These are phyloP conservation scores for Aspergillus tamarii DNA, from an alignment of 2,329 filamentous ascomycete genomes.

Conservation along the genomic window DNA sequence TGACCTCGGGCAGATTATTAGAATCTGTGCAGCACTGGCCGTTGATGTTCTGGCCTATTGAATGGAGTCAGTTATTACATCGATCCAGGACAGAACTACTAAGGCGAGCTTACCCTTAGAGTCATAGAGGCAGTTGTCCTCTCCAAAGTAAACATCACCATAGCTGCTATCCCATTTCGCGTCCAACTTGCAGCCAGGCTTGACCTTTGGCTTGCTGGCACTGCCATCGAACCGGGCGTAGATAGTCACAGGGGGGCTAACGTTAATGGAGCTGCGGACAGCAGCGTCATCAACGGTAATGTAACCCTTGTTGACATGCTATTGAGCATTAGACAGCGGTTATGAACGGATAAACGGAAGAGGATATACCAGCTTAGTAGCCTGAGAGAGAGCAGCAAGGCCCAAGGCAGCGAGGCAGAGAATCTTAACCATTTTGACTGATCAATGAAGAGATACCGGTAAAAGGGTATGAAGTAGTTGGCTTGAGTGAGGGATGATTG, in stretches of 20 bases:
- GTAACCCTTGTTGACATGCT: background rate
- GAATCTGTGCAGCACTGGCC: background rate
- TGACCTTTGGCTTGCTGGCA: background rate
- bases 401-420: background rate
- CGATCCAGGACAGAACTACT: accelerated
- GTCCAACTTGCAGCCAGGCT: background rate
- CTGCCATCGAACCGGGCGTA: slow-evolving; percentile 6
- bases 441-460: background rate
- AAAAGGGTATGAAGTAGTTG: background rate
- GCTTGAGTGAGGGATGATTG: background rate
- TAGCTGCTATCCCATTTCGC: background rate
- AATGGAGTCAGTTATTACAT: background rate
- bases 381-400: background rate
- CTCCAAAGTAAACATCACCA: background rate
- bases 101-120: background rate
- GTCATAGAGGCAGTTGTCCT: slow-evolving; percentile 5
- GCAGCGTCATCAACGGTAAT: background rate
- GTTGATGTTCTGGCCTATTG: background rate
- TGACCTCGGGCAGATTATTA: background rate
- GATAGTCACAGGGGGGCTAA: background rate
- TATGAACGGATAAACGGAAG: accelerated
- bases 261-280: background rate
- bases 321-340: background rate
- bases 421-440: background rate
- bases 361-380: background rate